Percentiles rank a stretch among this genome's conserved stretches.
Evolutionary conservation across 139 green algal genomes (phyloP).

Genomic region (Tetradesmus obliquus): DNA sequence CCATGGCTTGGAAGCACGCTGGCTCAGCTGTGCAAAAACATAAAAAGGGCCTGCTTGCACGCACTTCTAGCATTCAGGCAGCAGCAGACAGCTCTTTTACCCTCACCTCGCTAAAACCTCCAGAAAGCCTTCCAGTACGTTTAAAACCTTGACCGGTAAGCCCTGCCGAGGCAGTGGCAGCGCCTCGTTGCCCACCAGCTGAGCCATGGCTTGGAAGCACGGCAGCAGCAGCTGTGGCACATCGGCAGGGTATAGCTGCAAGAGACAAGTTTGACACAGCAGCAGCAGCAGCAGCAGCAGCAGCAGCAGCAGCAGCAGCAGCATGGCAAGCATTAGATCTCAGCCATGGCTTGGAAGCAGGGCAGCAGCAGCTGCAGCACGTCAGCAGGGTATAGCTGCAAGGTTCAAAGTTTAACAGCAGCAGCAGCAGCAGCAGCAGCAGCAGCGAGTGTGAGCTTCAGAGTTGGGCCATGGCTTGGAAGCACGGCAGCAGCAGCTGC

Average conservation of each 20-base stretch:
- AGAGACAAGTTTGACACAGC: constrained; percentile 40
- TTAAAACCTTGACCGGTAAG: constrained; percentile 21
- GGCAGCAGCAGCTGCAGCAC: constrained; percentile 48
- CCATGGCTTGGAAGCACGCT: constrained; percentile 55
- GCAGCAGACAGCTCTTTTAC: constrained; percentile 50
- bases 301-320: neutral
- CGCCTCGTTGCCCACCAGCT: constrained; percentile 36
- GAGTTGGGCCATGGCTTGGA: constrained; percentile 42
- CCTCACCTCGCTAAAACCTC: constrained; percentile 48
- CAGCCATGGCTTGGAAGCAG: constrained; percentile 52
- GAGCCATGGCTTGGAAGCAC: constrained; percentile 52
- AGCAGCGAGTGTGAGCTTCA: constrained; percentile 3
- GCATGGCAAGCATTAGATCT: neutral
- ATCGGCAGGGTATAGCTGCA: constrained; percentile 40
- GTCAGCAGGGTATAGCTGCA: constrained; percentile 37
- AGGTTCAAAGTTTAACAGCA: constrained; percentile 17
- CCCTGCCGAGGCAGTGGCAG: constrained; percentile 11
- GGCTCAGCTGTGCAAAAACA: no score
- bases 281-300: neutral
- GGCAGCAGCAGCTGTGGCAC: constrained; percentile 48
- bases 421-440: neutral
- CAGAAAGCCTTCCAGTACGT: constrained; percentile 55
- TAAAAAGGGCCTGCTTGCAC: no score
- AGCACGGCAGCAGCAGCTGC: constrained; percentile 42
- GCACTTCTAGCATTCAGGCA: no score